Evolutionary conservation across 1,284 basidiomycete genomes (phyloP), one percentile per base, ranked within the genome.

Genomic region (Ceratobasidium sp.): DNA sequence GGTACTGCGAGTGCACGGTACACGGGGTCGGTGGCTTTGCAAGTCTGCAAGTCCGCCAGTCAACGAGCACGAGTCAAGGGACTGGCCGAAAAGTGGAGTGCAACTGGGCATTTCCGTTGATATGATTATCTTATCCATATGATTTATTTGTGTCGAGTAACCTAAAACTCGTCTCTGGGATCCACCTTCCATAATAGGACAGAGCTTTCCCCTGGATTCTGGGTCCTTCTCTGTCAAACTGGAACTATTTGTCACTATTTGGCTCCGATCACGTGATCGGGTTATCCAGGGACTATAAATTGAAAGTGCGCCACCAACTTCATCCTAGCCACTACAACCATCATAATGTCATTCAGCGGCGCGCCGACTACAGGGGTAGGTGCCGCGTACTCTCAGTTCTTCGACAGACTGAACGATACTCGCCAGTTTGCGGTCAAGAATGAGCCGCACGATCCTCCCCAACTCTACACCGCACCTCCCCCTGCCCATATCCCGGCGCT

Each of bases 221-320:
- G 53, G 53, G 53, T 56, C 53, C 4, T 56, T 29, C 53, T 51
- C 48, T n/a, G 22, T n/a, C 6, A 6, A 9, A 19, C 16, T 43
- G 41, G 41, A n/a, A 51, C n/a, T n/a, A n/a, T n/a, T n/a, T n/a
- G n/a, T n/a, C n/a, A n/a, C n/a, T n/a, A n/a, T n/a, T n/a, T n/a
- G n/a, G n/a, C n/a, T n/a, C n/a, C n/a, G 19, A 29, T 37, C 62
- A 64, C 62, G 62, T 64, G 62, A 43, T 24, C 22, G 2, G 31
- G 22, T 24, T 56, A 61, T 61, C 58, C 58, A 61, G 58, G 58
- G 58, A 61, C 24, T 56, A 56, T 56, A 56, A 27, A 56, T 13
- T 4, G 19, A 61, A 34, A 37, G 11, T 24, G 9, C 29, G 31
- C 58, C 58, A 61, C 58, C 22, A 41, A 7, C 34, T 56, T 29